phyloP scores from a whole-genome alignment of 495 filamentous ascomycete species.

The Penicillium cosmopolitanum region DNA sequence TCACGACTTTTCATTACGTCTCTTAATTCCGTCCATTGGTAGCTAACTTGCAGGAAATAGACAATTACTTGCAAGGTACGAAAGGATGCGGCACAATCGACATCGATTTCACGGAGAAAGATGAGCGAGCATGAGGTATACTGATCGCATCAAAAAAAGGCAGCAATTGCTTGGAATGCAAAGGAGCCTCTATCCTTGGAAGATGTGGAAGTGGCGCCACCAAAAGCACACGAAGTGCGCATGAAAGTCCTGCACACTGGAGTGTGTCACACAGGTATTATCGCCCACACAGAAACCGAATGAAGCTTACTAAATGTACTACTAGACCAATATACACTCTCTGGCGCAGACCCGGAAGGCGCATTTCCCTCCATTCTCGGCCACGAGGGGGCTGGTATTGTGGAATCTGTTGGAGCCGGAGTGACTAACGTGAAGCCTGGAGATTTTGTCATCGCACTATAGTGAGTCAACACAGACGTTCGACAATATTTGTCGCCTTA shows the following conservation, averaged over 20 bases:
- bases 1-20: background rate
- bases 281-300: background rate
- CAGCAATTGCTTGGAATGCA: conserved; percentile 95
- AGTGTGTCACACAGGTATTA: conserved; percentile 92
- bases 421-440: conserved; percentile 88
- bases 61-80: conserved; percentile 76
- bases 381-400: conserved; percentile 95
- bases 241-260: conserved; percentile 96
- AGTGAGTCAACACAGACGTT: conserved; percentile 55
- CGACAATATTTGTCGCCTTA: background rate
- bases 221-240: conserved; percentile 93
- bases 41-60: conserved; percentile 36
- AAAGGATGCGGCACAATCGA: conserved; percentile 3
- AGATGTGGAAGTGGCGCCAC: conserved; percentile 88
- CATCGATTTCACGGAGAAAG: background rate
- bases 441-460: conserved; percentile 88
- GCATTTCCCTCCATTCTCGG: conserved; percentile 96
- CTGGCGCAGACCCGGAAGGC: conserved; percentile 96
- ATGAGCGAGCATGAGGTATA: background rate
- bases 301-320: conserved; percentile 3
- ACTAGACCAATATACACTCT: conserved; percentile 97
- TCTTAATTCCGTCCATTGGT: background rate
- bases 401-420: conserved; percentile 95
- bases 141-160: conserved; percentile 49
- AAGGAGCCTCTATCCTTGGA: conserved; percentile 87